A percentile compares a stretch with the other conserved stretches of the same genome.
Evolutionary conservation across 1,139 yeast genomes (phyloP).

Genomic region (Suhomyces bribrorum): DNA sequence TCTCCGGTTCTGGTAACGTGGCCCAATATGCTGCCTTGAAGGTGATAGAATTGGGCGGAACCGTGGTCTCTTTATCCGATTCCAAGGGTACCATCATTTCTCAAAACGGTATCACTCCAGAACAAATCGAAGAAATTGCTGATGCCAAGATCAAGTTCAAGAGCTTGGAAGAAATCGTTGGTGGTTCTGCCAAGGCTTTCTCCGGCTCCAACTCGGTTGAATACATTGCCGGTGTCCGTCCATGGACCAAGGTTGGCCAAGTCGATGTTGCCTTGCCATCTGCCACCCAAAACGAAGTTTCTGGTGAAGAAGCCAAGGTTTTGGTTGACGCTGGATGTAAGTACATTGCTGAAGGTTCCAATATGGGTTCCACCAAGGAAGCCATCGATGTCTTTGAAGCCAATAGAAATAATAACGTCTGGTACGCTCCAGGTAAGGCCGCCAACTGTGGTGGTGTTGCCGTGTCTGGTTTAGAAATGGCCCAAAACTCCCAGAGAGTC

Average conservation of each 20-base stretch:
- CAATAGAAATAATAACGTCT: slow-evolving; percentile 74
- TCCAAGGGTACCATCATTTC: slow-evolving; percentile 86
- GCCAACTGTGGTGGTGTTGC: slow-evolving; percentile 99
- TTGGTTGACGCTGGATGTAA: slow-evolving; percentile 89
- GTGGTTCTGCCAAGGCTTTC: slow-evolving; percentile 59
- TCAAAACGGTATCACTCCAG: slow-evolving; percentile 77
- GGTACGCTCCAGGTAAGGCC: slow-evolving; percentile 99
- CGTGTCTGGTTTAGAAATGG: slow-evolving; percentile 98
- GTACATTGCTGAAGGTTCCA: slow-evolving; percentile 97
- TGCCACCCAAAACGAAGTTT: slow-evolving; percentile 98
- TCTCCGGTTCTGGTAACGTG: slow-evolving; percentile 98
- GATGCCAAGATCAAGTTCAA: slow-evolving; percentile 82
- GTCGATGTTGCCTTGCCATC: slow-evolving; percentile 96
- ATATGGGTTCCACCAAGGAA: slow-evolving; percentile 98
- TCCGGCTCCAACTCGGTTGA: slow-evolving; percentile 54
- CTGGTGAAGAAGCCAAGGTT: slow-evolving; percentile 95
- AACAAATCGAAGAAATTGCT: slow-evolving; percentile 74
- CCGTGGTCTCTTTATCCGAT: slow-evolving; percentile 90
- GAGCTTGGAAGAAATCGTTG: slow-evolving; percentile 67
- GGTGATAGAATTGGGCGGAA: slow-evolving; percentile 95
- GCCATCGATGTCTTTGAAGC: slow-evolving; percentile 94
- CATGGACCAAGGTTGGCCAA: slow-evolving; percentile 91
- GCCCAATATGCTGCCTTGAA: slow-evolving; percentile 98
- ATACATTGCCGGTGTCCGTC: slow-evolving; percentile 92
- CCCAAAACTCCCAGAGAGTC: slow-evolving; percentile 96